These are phyloP conservation scores for Fusarium burgessii DNA, from an alignment of 2,329 filamentous ascomycete species.

Conservation along the genomic window DNA sequence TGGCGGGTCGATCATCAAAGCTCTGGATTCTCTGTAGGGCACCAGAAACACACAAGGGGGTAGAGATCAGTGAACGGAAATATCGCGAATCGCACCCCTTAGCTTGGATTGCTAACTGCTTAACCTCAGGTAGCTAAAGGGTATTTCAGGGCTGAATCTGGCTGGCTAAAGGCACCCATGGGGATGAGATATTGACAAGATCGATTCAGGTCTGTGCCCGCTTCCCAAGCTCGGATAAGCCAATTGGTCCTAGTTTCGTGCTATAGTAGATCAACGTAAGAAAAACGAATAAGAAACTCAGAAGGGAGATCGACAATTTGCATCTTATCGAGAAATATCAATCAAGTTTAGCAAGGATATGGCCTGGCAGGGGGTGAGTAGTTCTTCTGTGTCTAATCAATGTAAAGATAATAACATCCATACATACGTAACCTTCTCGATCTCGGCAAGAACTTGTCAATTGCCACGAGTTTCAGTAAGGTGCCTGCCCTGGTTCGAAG, in stretches of 20 bases:
- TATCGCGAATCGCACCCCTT: neutral
- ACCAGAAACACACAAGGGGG: neutral
- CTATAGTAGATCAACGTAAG: neutral
- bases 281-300: neutral
- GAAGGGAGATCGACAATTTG: constrained; percentile 8
- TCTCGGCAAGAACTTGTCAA: constrained; percentile 2
- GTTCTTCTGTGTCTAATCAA: constrained; percentile 14
- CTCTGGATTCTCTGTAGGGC: neutral
- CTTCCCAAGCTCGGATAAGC: constrained; percentile 2
- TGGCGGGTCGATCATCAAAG: constrained; percentile 21
- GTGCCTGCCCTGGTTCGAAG: neutral
- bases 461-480: neutral
- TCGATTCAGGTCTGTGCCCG: constrained; percentile 5
- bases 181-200: neutral
- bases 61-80: constrained; percentile 5
- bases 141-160: neutral
- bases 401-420: neutral
- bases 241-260: neutral
- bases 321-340: constrained; percentile 3
- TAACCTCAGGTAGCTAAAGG: neutral
- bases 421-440: neutral
- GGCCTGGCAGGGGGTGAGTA: neutral
- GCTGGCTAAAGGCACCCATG: neutral
- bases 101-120: neutral
- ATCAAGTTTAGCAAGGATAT: neutral